Conservation (phyloP, 345 rosid genomes). For the Eucalyptus erythrocorys region DNA sequence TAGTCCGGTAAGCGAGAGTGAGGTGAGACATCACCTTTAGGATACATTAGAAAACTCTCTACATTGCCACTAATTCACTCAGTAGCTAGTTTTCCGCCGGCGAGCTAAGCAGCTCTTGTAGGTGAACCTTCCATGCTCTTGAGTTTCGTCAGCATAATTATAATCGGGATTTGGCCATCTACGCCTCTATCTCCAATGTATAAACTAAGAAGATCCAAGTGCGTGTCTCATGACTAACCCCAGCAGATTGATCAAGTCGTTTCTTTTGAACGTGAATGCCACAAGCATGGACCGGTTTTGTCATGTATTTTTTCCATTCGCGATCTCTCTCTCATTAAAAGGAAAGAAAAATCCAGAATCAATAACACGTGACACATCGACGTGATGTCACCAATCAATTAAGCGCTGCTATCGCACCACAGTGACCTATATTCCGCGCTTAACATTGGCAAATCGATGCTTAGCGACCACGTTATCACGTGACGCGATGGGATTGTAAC, state of each 20-base stretch:
- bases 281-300: background rate
- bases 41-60: background rate
- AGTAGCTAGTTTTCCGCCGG: background rate
- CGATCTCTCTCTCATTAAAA: background rate
- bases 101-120: background rate
- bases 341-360: background rate
- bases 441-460: background rate
- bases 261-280: background rate
- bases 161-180: background rate
- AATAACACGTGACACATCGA: background rate
- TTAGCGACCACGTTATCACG: background rate
- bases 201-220: background rate
- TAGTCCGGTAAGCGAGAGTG: background rate
- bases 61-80: background rate
- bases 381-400: background rate
- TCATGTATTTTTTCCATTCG: background rate
- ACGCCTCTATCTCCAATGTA: background rate
- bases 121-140: background rate
- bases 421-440: background rate
- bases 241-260: background rate
- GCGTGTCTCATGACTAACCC: background rate
- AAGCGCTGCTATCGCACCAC: background rate
- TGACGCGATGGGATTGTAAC: background rate
- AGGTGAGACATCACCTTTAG: background rate
- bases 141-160: background rate